Evolutionary conservation across 495 filamentous ascomycete species (phyloP).

Genomic region (Aspergillus baeticus): DNA sequence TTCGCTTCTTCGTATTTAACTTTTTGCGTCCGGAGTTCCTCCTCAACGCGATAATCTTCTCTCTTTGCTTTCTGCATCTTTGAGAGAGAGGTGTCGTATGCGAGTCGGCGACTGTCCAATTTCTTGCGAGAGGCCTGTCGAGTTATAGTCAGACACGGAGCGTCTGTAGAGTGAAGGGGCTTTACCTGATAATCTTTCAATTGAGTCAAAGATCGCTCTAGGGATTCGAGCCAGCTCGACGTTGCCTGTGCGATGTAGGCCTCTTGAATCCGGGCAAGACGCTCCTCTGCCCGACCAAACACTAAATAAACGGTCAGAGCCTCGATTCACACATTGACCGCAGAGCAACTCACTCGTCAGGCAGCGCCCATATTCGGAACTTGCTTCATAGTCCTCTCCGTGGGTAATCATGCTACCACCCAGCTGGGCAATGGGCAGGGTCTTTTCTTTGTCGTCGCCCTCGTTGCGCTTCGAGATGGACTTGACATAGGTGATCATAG

Average conservation of each 20-base stretch:
- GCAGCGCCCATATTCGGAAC: conserved; percentile 91
- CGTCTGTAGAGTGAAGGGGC: not conserved
- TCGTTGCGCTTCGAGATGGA: conserved; percentile 85
- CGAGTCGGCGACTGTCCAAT: conserved; percentile 85
- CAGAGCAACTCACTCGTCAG: conserved; percentile 61
- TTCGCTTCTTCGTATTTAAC: conserved; percentile 95
- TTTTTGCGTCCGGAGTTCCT: conserved; percentile 88
- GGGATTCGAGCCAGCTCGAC: conserved; percentile 83
- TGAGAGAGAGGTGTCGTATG: conserved; percentile 84
- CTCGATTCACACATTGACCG: not conserved
- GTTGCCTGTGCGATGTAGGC: conserved; percentile 78
- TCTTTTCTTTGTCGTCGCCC: conserved; percentile 82
- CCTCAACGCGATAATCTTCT: conserved; percentile 90
- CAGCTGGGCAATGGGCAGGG: conserved; percentile 74
- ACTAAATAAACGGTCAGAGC: conserved; percentile 39
- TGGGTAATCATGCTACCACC: conserved; percentile 87
- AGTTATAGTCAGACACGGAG: conserved; percentile 8
- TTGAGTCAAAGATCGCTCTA: conserved; percentile 86
- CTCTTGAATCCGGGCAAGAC: conserved; percentile 84
- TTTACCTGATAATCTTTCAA: conserved; percentile 96
- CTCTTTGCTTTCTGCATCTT: conserved; percentile 95
- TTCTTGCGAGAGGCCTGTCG: conserved; percentile 82
- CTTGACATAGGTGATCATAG: conserved; percentile 88
- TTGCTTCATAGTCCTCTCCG: conserved; percentile 88
- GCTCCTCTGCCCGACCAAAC: conserved; percentile 84